Evolutionary conservation across 495 filamentous ascomycete genomes (phyloP).

Genomic region (Amniculicola lignicola): DNA sequence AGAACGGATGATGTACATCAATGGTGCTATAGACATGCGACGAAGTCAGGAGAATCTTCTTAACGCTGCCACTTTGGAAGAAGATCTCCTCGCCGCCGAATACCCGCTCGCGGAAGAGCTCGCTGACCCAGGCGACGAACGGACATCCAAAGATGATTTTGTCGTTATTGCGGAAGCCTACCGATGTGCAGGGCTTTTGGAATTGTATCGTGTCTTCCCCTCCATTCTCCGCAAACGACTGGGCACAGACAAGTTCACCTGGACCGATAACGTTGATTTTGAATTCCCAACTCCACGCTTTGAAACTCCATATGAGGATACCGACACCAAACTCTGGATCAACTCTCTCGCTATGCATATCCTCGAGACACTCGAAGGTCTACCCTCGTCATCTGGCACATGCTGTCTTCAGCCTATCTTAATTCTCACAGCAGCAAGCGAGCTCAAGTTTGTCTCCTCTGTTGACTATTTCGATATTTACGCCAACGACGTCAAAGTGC

Average conservation of each 20-base stretch:
- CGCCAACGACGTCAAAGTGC: constrained; percentile 50
- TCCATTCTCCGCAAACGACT: constrained; percentile 49
- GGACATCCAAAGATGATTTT: constrained; percentile 56
- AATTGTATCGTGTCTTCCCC: constrained; percentile 56
- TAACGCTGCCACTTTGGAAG: constrained; percentile 50
- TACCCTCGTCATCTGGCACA: constrained; percentile 55
- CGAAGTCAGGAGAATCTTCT: constrained; percentile 43
- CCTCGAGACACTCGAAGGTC: constrained; percentile 49
- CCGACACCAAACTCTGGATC: constrained; percentile 47
- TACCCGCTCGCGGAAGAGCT: constrained; percentile 52
- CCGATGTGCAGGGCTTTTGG: constrained; percentile 53
- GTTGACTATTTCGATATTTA: constrained; percentile 39
- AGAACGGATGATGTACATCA: constrained; percentile 42
- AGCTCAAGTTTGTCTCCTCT: constrained; percentile 46
- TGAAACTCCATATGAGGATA: constrained; percentile 23
- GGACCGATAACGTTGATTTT: constrained; percentile 20
- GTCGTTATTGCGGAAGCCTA: constrained; percentile 58
- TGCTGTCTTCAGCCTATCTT: constrained; percentile 55
- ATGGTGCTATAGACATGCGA: constrained; percentile 9
- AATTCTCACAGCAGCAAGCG: constrained; percentile 50
- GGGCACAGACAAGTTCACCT: constrained; percentile 30
- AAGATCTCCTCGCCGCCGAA: constrained; percentile 50
- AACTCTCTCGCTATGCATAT: constrained; percentile 54
- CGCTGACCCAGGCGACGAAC: constrained; percentile 53
- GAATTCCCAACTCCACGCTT: constrained; percentile 26